Evolutionary conservation across 352 stramenopile species (phyloP).

Genomic region (Hyaloperonospora arabidopsidis): DNA sequence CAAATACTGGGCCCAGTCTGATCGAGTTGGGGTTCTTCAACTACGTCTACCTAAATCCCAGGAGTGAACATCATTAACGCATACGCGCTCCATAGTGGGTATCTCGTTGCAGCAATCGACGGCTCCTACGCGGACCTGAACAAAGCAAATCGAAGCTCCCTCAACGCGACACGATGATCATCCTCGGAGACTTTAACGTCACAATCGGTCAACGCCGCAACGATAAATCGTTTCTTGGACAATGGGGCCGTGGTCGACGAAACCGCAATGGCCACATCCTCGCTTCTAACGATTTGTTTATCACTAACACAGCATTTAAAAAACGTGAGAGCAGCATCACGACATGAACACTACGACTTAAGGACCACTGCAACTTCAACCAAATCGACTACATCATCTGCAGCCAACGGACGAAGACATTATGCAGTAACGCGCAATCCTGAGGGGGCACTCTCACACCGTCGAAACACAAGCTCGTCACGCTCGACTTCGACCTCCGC

Average conservation of each 20-base stretch:
- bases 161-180: conserved; percentile 3
- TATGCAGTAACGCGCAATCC: too few species aligned
- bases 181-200: conserved; percentile 10
- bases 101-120: not conserved
- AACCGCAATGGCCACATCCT: too few species aligned
- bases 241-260: too few species aligned
- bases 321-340: conserved; percentile 10
- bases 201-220: conserved; percentile 7
- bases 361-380: conserved; percentile 10
- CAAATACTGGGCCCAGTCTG: too few species aligned
- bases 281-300: conserved; percentile 11
- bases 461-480: too few species aligned
- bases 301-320: conserved; percentile 10
- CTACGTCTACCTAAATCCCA: not conserved
- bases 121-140: conserved; percentile 5
- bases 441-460: too few species aligned
- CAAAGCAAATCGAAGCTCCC: not conserved
- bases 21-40: too few species aligned
- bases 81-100: conserved; percentile 6
- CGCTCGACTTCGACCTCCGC: too few species aligned
- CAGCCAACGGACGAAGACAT: too few species aligned
- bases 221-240: conserved; percentile 3
- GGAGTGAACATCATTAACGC: conserved; percentile 8
- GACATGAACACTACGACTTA: conserved; percentile 7
- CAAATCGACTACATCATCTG: not conserved